Conservation (phyloP, 768 basidiomycete genomes). For the Tephrocybe sp. region DNA sequence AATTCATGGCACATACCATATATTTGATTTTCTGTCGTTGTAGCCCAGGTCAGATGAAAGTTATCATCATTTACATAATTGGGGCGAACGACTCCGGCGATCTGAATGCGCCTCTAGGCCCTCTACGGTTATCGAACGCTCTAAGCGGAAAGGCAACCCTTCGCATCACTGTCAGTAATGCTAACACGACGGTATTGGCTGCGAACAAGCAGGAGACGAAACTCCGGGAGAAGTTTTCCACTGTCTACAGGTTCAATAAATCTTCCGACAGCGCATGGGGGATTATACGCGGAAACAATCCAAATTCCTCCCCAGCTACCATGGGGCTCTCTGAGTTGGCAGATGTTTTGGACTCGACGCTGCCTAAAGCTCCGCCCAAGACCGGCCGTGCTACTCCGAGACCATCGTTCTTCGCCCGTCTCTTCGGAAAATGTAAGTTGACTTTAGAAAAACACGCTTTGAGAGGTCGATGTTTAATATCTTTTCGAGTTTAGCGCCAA, state of each 20-base stretch:
- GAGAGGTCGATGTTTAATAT: too few species aligned
- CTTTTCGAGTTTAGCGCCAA: too few species aligned
- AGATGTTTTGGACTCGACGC: too few species aligned
- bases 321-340: too few species aligned
- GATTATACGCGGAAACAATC: neutral
- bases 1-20: neutral
- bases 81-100: neutral
- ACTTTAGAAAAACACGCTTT: neutral
- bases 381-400: too few species aligned
- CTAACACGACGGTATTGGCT: neutral
- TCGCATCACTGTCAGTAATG: neutral
- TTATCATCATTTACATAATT: neutral
- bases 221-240: neutral
- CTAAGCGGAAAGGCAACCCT: neutral
- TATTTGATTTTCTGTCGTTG: neutral
- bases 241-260: neutral
- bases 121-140: neutral
- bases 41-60: neutral
- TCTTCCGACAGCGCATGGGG: neutral
- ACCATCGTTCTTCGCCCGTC: too few species aligned
- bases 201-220: neutral
- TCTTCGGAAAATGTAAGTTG: too few species aligned
- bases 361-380: too few species aligned
- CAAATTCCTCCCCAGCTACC: too few species aligned
- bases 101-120: neutral